phyloP scores from a whole-genome alignment of 306 rosid genomes.

The Trifolium pratense region DNA sequence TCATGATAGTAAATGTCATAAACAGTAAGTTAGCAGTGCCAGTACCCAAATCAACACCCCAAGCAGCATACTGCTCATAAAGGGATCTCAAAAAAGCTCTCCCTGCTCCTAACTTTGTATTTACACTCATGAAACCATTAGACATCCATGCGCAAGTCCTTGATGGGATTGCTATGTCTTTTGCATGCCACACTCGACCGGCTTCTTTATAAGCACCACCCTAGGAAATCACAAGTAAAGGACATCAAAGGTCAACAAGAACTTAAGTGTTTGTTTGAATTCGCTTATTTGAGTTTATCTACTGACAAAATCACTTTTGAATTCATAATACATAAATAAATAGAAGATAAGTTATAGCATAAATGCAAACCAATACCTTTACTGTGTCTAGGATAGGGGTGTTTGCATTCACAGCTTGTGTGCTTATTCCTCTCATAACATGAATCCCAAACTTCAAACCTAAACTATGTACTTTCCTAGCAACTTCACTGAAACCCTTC shows the following conservation, averaged over 20 bases:
- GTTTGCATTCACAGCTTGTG: constrained; percentile 92
- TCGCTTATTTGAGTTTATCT: neutral
- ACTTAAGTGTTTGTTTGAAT: neutral
- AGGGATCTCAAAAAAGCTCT: constrained; percentile 89
- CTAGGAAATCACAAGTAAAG: constrained; percentile 49
- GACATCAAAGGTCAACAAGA: constrained; percentile 35
- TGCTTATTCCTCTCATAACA: constrained; percentile 97
- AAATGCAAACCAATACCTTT: constrained; percentile 58
- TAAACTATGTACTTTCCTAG: constrained; percentile 72
- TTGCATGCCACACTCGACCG: constrained; percentile 80
- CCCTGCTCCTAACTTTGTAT: constrained; percentile 79
- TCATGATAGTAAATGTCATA: constrained; percentile 18
- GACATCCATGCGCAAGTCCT: constrained; percentile 90
- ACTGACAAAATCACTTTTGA: neutral
- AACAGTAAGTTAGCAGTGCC: constrained; percentile 27
- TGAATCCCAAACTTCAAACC: constrained; percentile 98
- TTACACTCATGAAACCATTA: constrained; percentile 92
- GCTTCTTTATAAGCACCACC: constrained; percentile 67
- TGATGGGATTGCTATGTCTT: constrained; percentile 75
- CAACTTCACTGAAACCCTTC: constrained; percentile 73
- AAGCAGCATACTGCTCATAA: constrained; percentile 76
- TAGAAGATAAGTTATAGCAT: constrained; percentile 1
- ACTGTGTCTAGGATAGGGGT: constrained; percentile 80
- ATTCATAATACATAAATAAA: neutral
- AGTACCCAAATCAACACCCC: constrained; percentile 98